Evolutionary conservation across 352 stramenopile species (phyloP).

Genomic region (Aphanomyces stellatus): DNA sequence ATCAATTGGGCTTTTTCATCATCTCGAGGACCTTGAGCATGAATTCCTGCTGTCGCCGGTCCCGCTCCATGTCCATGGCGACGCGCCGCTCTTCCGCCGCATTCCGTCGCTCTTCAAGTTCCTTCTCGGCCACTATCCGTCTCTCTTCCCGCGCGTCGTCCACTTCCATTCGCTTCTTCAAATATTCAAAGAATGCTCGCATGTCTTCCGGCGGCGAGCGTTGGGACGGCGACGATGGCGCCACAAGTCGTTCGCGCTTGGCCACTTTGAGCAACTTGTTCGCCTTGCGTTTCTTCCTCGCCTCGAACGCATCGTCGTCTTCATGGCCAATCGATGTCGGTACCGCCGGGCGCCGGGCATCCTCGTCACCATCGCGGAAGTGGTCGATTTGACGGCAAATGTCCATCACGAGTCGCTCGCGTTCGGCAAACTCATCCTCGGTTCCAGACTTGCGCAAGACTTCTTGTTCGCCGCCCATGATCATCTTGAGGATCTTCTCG

Average conservation of each 20-base stretch:
- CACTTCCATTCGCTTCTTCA: slow-evolving; percentile 15
- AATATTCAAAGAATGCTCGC: slow-evolving; percentile 14
- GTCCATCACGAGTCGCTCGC: slow-evolving; percentile 9
- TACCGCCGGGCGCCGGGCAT: background rate
- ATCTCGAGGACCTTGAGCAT: slow-evolving; percentile 17
- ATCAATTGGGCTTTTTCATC: slow-evolving; percentile 5
- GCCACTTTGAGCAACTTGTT: slow-evolving; percentile 6
- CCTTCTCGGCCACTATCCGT: background rate
- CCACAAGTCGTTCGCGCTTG: slow-evolving; percentile 4
- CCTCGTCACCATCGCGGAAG: background rate
- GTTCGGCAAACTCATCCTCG: slow-evolving; percentile 16
- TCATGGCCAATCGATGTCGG: background rate
- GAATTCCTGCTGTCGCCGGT: slow-evolving; percentile 16
- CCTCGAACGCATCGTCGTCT: background rate
- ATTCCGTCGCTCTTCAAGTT: slow-evolving; percentile 15
- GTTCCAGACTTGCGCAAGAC: slow-evolving; percentile 16
- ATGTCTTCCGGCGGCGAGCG: background rate
- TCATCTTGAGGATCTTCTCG: slow-evolving; percentile 20
- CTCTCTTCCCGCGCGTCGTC: slow-evolving; percentile 17
- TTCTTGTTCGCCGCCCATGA: slow-evolving; percentile 6
- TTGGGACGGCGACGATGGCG: background rate
- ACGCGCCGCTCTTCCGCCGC: slow-evolving; percentile 16
- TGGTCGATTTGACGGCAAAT: slow-evolving; percentile 17
- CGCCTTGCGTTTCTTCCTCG: slow-evolving; percentile 14
- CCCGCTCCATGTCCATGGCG: slow-evolving; percentile 1